These are phyloP conservation scores for Sisymbrium irio DNA, from an alignment of 345 rosid species.

Conservation along the genomic window DNA sequence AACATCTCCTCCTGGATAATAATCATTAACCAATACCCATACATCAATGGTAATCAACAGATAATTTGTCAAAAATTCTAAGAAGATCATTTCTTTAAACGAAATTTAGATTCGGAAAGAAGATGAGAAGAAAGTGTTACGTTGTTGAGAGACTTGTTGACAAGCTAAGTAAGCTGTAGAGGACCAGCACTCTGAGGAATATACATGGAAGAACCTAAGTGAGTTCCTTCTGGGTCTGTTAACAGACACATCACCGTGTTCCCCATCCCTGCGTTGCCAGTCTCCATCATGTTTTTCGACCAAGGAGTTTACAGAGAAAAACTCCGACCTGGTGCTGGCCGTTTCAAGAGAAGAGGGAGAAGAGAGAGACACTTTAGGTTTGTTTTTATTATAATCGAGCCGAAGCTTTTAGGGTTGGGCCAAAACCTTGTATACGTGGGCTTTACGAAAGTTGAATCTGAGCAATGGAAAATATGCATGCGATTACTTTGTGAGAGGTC, in stretches of 20 bases:
- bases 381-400: neutral
- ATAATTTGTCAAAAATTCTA: neutral
- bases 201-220: constrained; percentile 69
- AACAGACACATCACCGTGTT: constrained; percentile 80
- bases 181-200: constrained; percentile 85
- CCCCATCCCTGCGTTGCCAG: constrained; percentile 28
- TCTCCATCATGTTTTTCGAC: constrained; percentile 43
- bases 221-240: constrained; percentile 73
- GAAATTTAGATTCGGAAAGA: neutral
- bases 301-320: neutral
- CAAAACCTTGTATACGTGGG: too few species aligned
- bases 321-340: neutral
- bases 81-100: neutral
- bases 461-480: too few species aligned
- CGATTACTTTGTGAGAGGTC: too few species aligned
- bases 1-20: constrained; percentile 72
- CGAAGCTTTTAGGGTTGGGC: neutral
- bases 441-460: too few species aligned
- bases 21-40: constrained; percentile 2
- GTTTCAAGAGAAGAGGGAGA: neutral
- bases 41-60: too few species aligned
- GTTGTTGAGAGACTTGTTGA: constrained; percentile 72
- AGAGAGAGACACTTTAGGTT: neutral
- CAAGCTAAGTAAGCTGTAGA: constrained; percentile 77
- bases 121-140: constrained; percentile 38